These are phyloP conservation scores for Carex myosuroides DNA, from an alignment of 176 grass and related monocot species.

Conservation along the genomic window DNA sequence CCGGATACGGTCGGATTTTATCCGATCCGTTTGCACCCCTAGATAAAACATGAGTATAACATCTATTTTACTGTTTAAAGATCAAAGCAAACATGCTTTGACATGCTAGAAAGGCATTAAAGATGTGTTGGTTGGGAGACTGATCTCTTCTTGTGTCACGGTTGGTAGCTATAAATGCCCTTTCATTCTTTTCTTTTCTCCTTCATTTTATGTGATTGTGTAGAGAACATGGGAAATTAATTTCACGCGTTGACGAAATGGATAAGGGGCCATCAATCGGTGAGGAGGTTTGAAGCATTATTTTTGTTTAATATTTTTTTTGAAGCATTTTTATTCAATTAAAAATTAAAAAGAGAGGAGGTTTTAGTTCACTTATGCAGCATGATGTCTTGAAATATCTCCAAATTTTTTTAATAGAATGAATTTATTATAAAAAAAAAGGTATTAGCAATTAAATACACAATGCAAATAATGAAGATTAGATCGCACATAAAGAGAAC, in stretches of 20 bases:
- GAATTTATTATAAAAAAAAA: no score
- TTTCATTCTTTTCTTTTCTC: neutral
- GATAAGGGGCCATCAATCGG: neutral
- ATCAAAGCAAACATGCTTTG: neutral
- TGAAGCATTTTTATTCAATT: neutral
- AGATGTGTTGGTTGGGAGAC: neutral
- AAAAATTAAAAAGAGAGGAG: no score
- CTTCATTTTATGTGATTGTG: neutral
- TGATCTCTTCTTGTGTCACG: no score
- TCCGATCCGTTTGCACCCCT: no score
- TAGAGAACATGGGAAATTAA: constrained; percentile 8
- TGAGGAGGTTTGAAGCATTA: neutral
- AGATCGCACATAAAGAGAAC: neutral
- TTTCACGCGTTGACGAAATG: constrained; percentile 3
- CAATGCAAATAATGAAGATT: neutral
- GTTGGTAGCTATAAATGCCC: neutral
- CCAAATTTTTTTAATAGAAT: no score
- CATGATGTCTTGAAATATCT: no score
- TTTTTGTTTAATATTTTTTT: neutral
- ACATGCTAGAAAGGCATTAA: neutral
- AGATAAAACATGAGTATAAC: neutral
- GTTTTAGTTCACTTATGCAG: no score
- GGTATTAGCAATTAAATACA: no score
- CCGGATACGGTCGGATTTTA: no score
- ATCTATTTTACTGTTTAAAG: neutral